Evolutionary conservation across 108 stramenopile genomes (phyloP).

Genomic region (Cyclotella baltica): DNA sequence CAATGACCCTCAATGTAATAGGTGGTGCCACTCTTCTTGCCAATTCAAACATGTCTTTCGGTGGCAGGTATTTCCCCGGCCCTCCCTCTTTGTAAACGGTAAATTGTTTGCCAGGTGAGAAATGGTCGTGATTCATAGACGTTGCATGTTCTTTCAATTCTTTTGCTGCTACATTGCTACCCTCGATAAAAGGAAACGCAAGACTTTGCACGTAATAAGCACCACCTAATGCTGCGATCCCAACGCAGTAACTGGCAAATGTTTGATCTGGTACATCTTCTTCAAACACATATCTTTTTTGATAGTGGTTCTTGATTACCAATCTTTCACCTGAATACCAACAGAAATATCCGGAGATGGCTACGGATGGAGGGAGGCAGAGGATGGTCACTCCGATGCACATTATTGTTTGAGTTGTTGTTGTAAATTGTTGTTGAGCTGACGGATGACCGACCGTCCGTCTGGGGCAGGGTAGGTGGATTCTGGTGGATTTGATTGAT

Average conservation of each 20-base stretch:
- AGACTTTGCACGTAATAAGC: constrained; percentile 10
- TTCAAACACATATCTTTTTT: neutral
- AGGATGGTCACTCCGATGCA: constrained; percentile 7
- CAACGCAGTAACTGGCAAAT: neutral
- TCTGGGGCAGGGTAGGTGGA: too few species aligned
- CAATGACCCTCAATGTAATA: neutral
- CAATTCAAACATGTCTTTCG: constrained; percentile 9
- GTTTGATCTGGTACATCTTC: constrained; percentile 1
- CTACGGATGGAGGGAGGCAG: constrained; percentile 5
- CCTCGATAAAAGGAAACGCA: neutral
- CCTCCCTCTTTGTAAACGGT: constrained; percentile 13
- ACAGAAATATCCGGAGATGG: neutral
- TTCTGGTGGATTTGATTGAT: too few species aligned
- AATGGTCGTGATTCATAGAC: neutral
- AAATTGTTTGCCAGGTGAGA: neutral
- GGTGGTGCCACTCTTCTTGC: constrained; percentile 2
- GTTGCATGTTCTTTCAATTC: constrained; percentile 2
- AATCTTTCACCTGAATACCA: constrained; percentile 4
- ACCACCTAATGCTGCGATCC: neutral
- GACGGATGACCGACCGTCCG: too few species aligned
- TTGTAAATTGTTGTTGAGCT: too few species aligned
- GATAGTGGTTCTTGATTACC: neutral
- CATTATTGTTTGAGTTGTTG: too few species aligned
- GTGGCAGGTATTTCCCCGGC: neutral
- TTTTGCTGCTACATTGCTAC: neutral